Conservation (phyloP, 441 rosid genomes). For the Bocquillonia castaneifolia region DNA sequence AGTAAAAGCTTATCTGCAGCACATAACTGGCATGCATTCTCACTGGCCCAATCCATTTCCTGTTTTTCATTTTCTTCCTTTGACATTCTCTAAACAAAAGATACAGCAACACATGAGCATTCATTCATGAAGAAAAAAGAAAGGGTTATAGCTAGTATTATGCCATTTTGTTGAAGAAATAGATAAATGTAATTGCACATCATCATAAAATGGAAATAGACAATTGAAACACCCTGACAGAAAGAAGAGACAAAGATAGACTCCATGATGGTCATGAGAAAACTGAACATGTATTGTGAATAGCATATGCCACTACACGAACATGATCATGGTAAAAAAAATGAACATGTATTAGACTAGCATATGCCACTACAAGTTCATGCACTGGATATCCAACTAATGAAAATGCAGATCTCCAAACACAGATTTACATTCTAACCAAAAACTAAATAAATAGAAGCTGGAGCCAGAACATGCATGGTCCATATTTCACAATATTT, state of each 20-base stretch:
- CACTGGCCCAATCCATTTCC: constrained; percentile 16
- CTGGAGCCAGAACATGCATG: neutral
- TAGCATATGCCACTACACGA: too few species aligned
- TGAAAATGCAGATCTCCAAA: constrained; percentile 3
- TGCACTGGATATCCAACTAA: neutral
- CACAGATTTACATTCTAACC: neutral
- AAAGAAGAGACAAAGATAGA: neutral
- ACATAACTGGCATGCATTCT: constrained; percentile 54
- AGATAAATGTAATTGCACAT: neutral
- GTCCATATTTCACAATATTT: too few species aligned
- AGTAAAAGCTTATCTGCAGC: constrained; percentile 32
- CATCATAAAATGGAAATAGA: neutral
- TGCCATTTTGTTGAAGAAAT: neutral
- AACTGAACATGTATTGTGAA: neutral
- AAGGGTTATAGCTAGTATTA: neutral
- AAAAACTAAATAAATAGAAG: neutral
- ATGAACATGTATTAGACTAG: neutral
- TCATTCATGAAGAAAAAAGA: neutral
- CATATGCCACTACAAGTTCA: constrained; percentile 8
- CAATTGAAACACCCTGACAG: neutral
- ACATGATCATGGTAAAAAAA: too few species aligned
- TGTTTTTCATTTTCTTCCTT: constrained; percentile 25
- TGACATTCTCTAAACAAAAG: constrained; percentile 22
- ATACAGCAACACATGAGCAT: constrained; percentile 16
- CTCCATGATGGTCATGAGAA: neutral